Evolutionary conservation across 2,329 filamentous ascomycete species (phyloP).

Genomic region (Trichoderma asperellum): DNA sequence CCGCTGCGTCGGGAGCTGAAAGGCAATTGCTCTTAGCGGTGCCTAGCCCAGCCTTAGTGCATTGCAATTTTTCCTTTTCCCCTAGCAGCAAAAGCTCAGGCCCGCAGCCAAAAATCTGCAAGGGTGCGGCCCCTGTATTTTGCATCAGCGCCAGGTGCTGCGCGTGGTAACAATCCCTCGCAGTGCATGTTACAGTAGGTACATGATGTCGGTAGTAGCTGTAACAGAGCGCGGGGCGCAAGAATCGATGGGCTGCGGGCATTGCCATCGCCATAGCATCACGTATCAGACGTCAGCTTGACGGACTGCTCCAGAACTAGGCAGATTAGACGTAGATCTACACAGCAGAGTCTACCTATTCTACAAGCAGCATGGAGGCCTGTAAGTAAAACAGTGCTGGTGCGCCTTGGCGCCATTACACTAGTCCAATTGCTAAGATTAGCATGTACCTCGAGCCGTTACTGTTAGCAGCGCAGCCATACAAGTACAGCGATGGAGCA

Average conservation of each 20-base stretch:
- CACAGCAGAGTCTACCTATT: not conserved
- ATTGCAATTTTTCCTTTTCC: slow-evolving; percentile 22
- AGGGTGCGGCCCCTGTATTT: slow-evolving; percentile 24
- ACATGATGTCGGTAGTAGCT: too few species aligned
- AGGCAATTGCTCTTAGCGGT: slow-evolving; percentile 25
- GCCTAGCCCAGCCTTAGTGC: slow-evolving; percentile 15
- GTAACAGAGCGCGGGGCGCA: not conserved
- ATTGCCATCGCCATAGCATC: not conserved
- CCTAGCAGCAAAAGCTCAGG: slow-evolving; percentile 20
- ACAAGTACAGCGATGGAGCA: not conserved
- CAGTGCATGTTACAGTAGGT: not conserved
- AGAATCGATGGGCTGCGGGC: not conserved
- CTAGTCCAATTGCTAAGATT: not conserved
- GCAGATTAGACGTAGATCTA: not conserved
- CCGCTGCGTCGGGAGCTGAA: slow-evolving; percentile 23
- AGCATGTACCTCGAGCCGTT: not conserved
- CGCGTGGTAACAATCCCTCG: not conserved
- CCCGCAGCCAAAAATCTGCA: slow-evolving; percentile 13
- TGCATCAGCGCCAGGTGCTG: slow-evolving; percentile 6
- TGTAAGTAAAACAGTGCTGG: not conserved
- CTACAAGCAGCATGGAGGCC: not conserved
- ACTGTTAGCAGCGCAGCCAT: not conserved
- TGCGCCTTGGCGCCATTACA: not conserved
- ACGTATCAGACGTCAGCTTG: not conserved
- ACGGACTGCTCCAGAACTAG: not conserved